A percentile compares a stretch with the other conserved stretches of the same genome.
Evolutionary conservation across 345 rosid species (phyloP).

Genomic region (Anacardium occidentale): DNA sequence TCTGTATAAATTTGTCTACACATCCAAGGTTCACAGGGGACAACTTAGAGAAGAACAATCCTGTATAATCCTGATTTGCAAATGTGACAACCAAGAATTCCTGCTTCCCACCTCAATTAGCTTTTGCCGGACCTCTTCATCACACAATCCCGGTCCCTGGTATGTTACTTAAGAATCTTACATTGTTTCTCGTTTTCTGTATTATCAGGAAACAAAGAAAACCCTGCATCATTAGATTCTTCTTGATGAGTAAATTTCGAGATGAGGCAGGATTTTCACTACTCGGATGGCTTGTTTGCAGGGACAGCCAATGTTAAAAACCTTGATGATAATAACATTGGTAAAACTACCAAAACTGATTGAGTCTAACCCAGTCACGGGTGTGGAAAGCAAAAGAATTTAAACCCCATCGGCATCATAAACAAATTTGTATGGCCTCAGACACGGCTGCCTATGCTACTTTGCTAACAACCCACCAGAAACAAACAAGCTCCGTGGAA

Average conservation of each 20-base stretch:
- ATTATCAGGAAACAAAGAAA: background rate
- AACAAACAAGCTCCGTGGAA: too few relatives aligned
- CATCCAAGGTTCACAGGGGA: conserved; percentile 46
- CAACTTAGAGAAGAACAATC: conserved; percentile 49
- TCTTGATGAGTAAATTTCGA: background rate
- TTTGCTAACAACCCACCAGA: too few relatives aligned
- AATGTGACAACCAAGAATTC: conserved; percentile 36
- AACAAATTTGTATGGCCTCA: too few relatives aligned
- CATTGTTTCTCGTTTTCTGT: background rate
- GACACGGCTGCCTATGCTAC: too few relatives aligned
- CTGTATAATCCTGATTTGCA: conserved; percentile 27
- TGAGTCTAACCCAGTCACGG: too few relatives aligned
- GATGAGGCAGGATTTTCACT: background rate
- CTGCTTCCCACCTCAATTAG: conserved; percentile 48
- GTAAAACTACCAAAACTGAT: too few relatives aligned
- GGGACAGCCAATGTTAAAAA: conserved; percentile 51
- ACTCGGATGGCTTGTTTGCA: conserved; percentile 9
- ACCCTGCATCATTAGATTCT: background rate
- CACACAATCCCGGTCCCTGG: conserved; percentile 53
- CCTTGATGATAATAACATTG: conserved; percentile 43
- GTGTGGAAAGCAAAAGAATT: too few relatives aligned
- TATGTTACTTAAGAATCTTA: too few relatives aligned
- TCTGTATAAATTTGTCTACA: background rate
- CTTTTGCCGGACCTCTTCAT: conserved; percentile 50
- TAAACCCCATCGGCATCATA: too few relatives aligned